A percentile compares a stretch with the other conserved stretches of the same genome.
phyloP scores from a whole-genome alignment of 352 stramenopile genomes.

The Globisporangium spiculum region DNA sequence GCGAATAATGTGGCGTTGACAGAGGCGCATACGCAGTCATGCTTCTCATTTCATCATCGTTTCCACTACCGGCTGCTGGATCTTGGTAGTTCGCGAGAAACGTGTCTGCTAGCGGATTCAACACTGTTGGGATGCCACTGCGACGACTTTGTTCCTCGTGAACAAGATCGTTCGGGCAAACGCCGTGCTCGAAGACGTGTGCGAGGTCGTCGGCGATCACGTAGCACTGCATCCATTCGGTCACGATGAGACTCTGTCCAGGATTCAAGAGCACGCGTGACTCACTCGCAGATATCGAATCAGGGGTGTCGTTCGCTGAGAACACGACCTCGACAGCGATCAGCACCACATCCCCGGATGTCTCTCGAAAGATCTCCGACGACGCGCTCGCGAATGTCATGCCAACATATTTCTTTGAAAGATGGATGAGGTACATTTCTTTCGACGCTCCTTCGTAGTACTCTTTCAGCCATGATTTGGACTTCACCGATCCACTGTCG shows the following conservation, averaged over 20 bases:
- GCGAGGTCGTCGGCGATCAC: slow-evolving; percentile 82
- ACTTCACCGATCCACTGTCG: neutral
- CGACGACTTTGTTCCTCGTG: slow-evolving; percentile 38
- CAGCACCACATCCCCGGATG: slow-evolving; percentile 61
- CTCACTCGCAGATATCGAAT: slow-evolving; percentile 27
- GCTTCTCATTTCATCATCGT: slow-evolving; percentile 42
- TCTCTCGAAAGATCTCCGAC: slow-evolving; percentile 62
- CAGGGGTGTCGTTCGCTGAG: slow-evolving; percentile 31
- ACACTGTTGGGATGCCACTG: slow-evolving; percentile 28
- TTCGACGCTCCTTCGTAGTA: slow-evolving; percentile 80
- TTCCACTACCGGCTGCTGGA: slow-evolving; percentile 8
- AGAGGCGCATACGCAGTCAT: slow-evolving; percentile 50
- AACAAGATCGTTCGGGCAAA: slow-evolving; percentile 48
- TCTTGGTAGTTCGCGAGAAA: slow-evolving; percentile 39
- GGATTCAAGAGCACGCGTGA: slow-evolving; percentile 78
- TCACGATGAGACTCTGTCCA: slow-evolving; percentile 68
- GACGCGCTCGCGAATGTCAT: slow-evolving; percentile 67
- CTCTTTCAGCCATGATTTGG: slow-evolving; percentile 49
- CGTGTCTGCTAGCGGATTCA: slow-evolving; percentile 52
- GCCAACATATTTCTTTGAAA: slow-evolving; percentile 74
- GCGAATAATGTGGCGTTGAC: slow-evolving; percentile 36
- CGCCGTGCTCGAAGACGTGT: slow-evolving; percentile 55
- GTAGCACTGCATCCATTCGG: slow-evolving; percentile 80
- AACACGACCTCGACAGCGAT: slow-evolving; percentile 80
- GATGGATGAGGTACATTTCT: slow-evolving; percentile 83